Base-by-base conservation (phyloP, 768 basidiomycete species). In the Coprinopsis sp. region DNA sequence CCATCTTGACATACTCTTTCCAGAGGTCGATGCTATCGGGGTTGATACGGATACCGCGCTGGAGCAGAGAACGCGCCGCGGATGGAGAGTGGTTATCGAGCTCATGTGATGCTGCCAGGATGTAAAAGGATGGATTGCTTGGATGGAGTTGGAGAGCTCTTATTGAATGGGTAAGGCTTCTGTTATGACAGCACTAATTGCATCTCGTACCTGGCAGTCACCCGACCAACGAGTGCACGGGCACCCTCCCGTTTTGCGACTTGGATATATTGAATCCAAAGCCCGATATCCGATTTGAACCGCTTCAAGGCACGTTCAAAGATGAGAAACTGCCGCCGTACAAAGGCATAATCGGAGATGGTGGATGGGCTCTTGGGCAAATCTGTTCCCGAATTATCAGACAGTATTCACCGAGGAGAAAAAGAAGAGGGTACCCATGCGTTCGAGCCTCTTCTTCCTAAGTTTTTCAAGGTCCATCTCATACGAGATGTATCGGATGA, bases 111-210 rank as follows among this genome's bases (percentile, higher is more conserved):
- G 93, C 90, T 2, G 87, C 85, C 18, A 94, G 69, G 48, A 96
- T 82, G 65, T 92, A 96, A 28, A 96, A 71, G 19, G 78, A 69
- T 2, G 89, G 77, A 13, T 77, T 77, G 52, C 79, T 80, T 6
- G 93, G 92, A 59, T 94, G 93, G 37, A 94, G 70, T 64, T 91
- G 90, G 19, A 95, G 66, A 3, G 93, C 93, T 52, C 91, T 92
- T 56, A 43, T 27, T 38, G 24, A 38, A 44, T 37, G 23, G 51
- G 33, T 49, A 54, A 44, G 46, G 39, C 50, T 34, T 23, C 6
- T 21, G 22, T 39, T 25, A 31, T 31, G n/a, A 41, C 43, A 30
- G 22, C 27, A 49, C 49, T 37, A 13, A n/a, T 7, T 22, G 31
- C 27, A 44, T 25, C 18, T 63, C 80, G 29, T 57, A 89, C 87